phyloP scores from a whole-genome alignment of 1,284 basidiomycete genomes.

The Ustilago loliicola region DNA sequence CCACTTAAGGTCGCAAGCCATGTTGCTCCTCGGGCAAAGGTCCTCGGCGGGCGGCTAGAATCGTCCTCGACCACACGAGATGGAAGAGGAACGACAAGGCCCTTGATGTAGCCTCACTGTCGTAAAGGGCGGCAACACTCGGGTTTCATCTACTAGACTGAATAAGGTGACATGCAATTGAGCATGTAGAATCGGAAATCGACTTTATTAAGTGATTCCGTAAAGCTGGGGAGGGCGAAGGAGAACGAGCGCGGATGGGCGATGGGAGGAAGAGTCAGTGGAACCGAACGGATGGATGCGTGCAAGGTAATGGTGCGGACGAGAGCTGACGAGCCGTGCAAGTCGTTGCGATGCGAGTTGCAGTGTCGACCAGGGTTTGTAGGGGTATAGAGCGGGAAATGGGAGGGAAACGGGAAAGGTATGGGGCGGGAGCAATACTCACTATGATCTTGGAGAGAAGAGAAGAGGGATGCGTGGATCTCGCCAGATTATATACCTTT shows the following conservation, averaged over 20 bases:
- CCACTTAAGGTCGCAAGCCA: slow-evolving; percentile 65
- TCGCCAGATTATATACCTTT: slow-evolving; percentile 48
- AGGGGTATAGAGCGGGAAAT: not conserved
- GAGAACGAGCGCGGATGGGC: not conserved
- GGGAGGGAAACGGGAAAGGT: slow-evolving; percentile 17
- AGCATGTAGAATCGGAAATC: slow-evolving; percentile 68
- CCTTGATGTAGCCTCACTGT: slow-evolving; percentile 63
- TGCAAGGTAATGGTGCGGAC: not conserved
- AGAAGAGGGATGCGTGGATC: slow-evolving; percentile 37
- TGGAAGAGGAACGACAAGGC: slow-evolving; percentile 45
- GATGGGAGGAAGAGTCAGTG: slow-evolving; percentile 22
- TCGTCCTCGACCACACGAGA: slow-evolving; percentile 30
- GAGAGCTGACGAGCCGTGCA: not conserved
- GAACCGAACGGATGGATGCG: slow-evolving; percentile 12
- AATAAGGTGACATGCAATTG: slow-evolving; percentile 68
- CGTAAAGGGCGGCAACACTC: slow-evolving; percentile 65
- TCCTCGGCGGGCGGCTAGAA: slow-evolving; percentile 68
- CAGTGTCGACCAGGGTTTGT: not conserved
- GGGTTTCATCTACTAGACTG: slow-evolving; percentile 68
- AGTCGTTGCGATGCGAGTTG: not conserved
- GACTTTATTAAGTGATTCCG: slow-evolving; percentile 70
- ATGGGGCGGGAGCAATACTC: slow-evolving; percentile 40
- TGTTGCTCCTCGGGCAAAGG: slow-evolving; percentile 64
- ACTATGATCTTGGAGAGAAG: slow-evolving; percentile 60
- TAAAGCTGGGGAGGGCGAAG: slow-evolving; percentile 56